Evolutionary conservation across 2,329 filamentous ascomycete species (phyloP).

Genomic region (Lojkania enalia): DNA sequence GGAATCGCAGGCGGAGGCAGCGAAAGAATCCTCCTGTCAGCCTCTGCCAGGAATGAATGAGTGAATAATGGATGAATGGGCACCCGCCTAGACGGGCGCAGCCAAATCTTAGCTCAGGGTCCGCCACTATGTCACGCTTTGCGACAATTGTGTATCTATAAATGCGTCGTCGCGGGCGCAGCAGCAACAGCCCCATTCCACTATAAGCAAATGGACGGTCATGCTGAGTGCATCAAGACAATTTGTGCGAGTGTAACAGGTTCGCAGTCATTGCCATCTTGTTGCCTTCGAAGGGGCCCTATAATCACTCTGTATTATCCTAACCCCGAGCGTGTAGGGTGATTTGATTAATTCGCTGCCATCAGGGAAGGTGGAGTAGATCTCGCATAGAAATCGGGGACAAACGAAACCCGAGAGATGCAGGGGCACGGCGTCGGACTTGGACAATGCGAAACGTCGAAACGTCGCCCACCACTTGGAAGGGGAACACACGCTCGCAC

Average conservation of each 20-base stretch:
- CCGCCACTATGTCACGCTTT: constrained; percentile 4
- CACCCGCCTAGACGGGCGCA: constrained; percentile 10
- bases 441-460: constrained; percentile 12
- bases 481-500: not conserved
- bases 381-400: not conserved
- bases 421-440: constrained; percentile 7
- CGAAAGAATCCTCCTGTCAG: no score
- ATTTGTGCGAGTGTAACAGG: no score
- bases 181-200: constrained; percentile 1
- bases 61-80: no score
- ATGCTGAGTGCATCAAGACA: not conserved
- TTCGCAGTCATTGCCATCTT: not conserved
- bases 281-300: not conserved
- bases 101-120: not conserved
- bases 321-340: not conserved
- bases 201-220: not conserved
- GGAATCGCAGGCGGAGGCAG: no score
- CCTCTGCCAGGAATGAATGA: no score
- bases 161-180: constrained; percentile 2
- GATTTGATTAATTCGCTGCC: constrained; percentile 1
- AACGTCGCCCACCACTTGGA: constrained; percentile 2
- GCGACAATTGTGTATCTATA: constrained; percentile 8
- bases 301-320: no score
- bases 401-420: not conserved
- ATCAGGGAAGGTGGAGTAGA: not conserved